Percentiles rank a stretch among this genome's conserved stretches.
Evolutionary conservation across 176 grass and related monocot genomes (phyloP).

Genomic region (Carex parvula): DNA sequence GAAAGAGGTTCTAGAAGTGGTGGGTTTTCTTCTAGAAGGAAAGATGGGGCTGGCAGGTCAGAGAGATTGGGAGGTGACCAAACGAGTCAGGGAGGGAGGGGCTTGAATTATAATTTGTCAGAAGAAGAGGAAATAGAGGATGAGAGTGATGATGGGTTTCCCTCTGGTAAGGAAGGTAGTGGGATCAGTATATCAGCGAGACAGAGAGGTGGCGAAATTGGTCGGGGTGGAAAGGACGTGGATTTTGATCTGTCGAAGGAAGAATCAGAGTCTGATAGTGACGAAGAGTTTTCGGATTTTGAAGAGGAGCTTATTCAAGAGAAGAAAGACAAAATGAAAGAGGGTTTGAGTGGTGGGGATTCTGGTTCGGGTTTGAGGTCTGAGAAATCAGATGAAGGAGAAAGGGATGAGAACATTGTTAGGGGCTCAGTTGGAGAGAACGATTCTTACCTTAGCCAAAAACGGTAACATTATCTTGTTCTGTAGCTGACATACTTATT

Average conservation of each 20-base stretch:
- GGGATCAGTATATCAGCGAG: not conserved
- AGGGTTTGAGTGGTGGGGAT: conserved; percentile 16
- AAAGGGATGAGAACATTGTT: conserved; percentile 24
- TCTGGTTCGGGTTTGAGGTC: conserved; percentile 9
- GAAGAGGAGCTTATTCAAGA: conserved; percentile 42
- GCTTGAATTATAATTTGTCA: conserved; percentile 28
- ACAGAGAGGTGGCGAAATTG: not conserved
- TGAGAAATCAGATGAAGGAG: conserved; percentile 24
- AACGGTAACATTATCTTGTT: conserved; percentile 49
- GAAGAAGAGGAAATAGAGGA: conserved; percentile 40
- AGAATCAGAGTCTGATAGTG: conserved; percentile 23
- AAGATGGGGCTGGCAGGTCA: not conserved
- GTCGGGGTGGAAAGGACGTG: not conserved
- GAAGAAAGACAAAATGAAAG: conserved; percentile 29
- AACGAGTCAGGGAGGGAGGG: not conserved
- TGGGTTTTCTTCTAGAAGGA: not conserved
- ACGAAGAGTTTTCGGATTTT: conserved; percentile 48
- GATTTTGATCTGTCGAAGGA: conserved; percentile 23
- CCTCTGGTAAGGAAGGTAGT: not conserved
- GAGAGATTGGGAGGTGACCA: not conserved
- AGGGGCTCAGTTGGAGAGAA: conserved; percentile 25
- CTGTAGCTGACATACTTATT: not conserved
- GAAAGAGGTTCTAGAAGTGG: not conserved
- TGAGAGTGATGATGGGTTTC: conserved; percentile 29
- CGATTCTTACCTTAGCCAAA: conserved; percentile 86